These are phyloP conservation scores for Geotrichum citri-aurantii DNA, from an alignment of 1,139 yeast species.

Conservation along the genomic window DNA sequence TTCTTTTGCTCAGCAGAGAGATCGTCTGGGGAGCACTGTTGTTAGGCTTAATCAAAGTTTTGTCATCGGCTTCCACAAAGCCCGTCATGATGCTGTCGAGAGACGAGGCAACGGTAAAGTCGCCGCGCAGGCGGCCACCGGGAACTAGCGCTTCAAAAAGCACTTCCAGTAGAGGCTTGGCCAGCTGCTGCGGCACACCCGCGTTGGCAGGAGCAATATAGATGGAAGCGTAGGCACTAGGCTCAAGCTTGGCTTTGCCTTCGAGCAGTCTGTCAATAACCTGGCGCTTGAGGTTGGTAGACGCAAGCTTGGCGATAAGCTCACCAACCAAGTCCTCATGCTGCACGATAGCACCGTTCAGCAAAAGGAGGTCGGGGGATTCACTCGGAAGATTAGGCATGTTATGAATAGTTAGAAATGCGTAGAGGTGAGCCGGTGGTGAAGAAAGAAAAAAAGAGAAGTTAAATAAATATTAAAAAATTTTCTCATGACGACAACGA, in stretches of 20 bases:
- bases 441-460: background rate
- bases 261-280: slow-evolving; percentile 65
- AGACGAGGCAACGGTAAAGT: slow-evolving; percentile 41
- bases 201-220: slow-evolving; percentile 52
- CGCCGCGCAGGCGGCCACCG: slow-evolving; percentile 50
- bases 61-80: slow-evolving; percentile 44
- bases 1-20: slow-evolving; percentile 4
- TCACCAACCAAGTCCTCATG: slow-evolving; percentile 14
- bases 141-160: slow-evolving; percentile 41
- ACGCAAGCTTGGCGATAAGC: slow-evolving; percentile 9
- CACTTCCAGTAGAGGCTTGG: slow-evolving; percentile 41
- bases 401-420: background rate
- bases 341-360: slow-evolving; percentile 13
- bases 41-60: slow-evolving; percentile 41
- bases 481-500: background rate
- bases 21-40: slow-evolving; percentile 32
- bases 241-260: slow-evolving; percentile 46
- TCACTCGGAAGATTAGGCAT: background rate
- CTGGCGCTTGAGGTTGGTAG: slow-evolving; percentile 44
- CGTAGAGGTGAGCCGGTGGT: background rate
- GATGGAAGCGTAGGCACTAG: slow-evolving; percentile 45
- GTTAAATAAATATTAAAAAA: background rate
- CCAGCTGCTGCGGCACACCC: slow-evolving; percentile 35
- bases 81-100: slow-evolving; percentile 62
- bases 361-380: background rate